phyloP scores from a whole-genome alignment of 2,329 filamentous ascomycete genomes.

The Trichoderma pleuroti region DNA sequence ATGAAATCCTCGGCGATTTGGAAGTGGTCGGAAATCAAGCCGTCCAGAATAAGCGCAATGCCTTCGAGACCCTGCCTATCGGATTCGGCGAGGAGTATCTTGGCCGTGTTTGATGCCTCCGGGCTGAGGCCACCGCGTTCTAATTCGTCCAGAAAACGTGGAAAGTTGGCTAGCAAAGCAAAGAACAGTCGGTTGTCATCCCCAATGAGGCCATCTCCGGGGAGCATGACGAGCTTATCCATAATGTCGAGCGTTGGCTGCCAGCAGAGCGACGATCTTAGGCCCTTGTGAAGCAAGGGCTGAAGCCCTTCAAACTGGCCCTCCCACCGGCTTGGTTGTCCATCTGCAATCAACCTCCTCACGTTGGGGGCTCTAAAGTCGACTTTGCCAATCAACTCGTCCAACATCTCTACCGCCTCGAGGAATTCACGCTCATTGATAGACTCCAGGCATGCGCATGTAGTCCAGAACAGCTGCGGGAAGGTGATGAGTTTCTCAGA shows the following conservation, averaged over 20 bases:
- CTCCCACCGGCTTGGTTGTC: slow-evolving; percentile 83
- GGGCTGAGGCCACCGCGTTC: slow-evolving; percentile 60
- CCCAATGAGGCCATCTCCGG: slow-evolving; percentile 76
- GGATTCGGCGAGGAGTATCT: slow-evolving; percentile 67
- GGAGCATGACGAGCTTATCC: slow-evolving; percentile 73
- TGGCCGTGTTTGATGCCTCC: slow-evolving; percentile 60
- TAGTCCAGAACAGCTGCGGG: slow-evolving; percentile 96
- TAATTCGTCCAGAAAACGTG: slow-evolving; percentile 75
- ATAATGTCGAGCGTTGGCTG: slow-evolving; percentile 73
- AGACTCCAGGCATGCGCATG: slow-evolving; percentile 90
- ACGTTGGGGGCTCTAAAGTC: slow-evolving; percentile 71
- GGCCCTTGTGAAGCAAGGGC: slow-evolving; percentile 81
- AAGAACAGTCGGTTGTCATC: slow-evolving; percentile 80
- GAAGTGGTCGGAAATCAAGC: slow-evolving; percentile 66
- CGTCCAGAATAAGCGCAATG: slow-evolving; percentile 66
- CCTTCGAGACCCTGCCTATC: slow-evolving; percentile 66
- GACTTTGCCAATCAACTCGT: slow-evolving; percentile 78
- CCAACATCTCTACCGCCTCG: slow-evolving; percentile 87
- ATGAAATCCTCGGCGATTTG: slow-evolving; percentile 73
- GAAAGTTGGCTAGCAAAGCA: slow-evolving; percentile 85
- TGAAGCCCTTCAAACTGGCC: slow-evolving; percentile 84
- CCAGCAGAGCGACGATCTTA: slow-evolving; percentile 81
- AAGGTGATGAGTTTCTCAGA: slow-evolving; percentile 79
- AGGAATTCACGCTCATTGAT: slow-evolving; percentile 95
- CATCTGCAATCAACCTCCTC: slow-evolving; percentile 68